Base-by-base conservation (phyloP, 164 flowering plant species). In the Magnolia kwangsiensis region DNA sequence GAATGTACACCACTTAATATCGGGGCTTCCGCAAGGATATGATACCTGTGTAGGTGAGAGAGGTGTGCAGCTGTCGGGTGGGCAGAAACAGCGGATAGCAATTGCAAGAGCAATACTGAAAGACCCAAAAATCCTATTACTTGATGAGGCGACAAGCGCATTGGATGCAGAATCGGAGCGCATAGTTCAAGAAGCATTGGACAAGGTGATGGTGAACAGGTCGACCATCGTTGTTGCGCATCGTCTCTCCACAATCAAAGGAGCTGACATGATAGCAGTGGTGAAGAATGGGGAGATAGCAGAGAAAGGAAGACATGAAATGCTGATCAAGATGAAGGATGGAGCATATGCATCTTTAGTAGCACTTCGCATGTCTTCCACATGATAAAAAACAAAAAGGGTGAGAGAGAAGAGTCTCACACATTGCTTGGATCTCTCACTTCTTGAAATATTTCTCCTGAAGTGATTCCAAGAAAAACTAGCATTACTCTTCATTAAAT, bases 131-230 rank as follows among this genome's bases (percentile, higher is more conserved):
- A 87, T 91, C 19, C 86, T 90, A 13, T 74, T 91, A 50, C 88
- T 89, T 0, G 96, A 91, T 51, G 92, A 90, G 76, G 93, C 95
- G 4, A 91, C 93, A 3, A 89, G 92, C 63, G 93, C 93, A 1
- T 76, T 90, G 27, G 93, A 91, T 74, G 89, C 89, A n/a, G 91
- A 90, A 77, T 91, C 93, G 18, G 93, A 91, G 72, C 82, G 84
- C 0, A 75, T 87, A 7, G 92, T 91, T 3, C 93, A 90, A 59
- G 91, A 88, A 1, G 93, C 93, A 3, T 45, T 91, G 27, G 92
- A 91, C 64, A 76, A 76, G 14, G 92, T 91, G 7, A 91, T 83
- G 89, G 87, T 88, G 75, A 77, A 85, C 67, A 80, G 92, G 69
- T 88, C 93, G 2, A 90, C 87, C 1, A 83, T 91, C 0, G 87